Percentiles rank a stretch among this genome's conserved stretches.
Evolutionary conservation across 2,329 filamentous ascomycete species (phyloP).

Genomic region (Fusarium sp.): DNA sequence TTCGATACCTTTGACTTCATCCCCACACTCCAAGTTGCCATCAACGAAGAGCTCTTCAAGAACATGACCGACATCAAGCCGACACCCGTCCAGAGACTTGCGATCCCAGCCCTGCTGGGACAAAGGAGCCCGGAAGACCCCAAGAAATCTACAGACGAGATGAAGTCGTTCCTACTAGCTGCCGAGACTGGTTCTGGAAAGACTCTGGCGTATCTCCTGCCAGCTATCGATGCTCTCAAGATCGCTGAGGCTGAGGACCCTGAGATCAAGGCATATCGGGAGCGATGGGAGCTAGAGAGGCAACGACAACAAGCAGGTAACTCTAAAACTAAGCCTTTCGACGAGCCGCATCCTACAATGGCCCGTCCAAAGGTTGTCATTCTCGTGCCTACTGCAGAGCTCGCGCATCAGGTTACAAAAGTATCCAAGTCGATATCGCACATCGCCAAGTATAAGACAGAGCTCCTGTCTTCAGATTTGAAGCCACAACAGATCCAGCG

Average conservation of each 20-base stretch:
- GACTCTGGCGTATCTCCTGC: constrained; percentile 90
- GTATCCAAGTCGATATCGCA: constrained; percentile 87
- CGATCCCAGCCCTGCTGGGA: constrained; percentile 82
- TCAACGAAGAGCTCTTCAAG: constrained; percentile 77
- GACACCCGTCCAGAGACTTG: constrained; percentile 88
- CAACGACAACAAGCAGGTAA: constrained; percentile 62
- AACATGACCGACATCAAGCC: constrained; percentile 79
- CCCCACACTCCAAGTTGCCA: constrained; percentile 73
- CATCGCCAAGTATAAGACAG: constrained; percentile 84
- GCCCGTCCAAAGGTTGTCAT: constrained; percentile 85
- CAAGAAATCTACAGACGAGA: constrained; percentile 53
- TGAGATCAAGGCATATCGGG: constrained; percentile 65
- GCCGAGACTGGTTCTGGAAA: constrained; percentile 98
- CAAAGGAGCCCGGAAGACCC: constrained; percentile 50
- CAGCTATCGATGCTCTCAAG: constrained; percentile 86
- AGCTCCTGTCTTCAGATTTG: constrained; percentile 80
- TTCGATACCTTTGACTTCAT: constrained; percentile 86
- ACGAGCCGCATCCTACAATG: constrained; percentile 75
- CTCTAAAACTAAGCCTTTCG: constrained; percentile 69
- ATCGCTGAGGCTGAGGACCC: constrained; percentile 70
- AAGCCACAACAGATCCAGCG: constrained; percentile 82
- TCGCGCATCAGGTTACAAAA: constrained; percentile 85
- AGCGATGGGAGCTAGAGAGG: constrained; percentile 64
- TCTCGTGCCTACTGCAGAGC: constrained; percentile 89
- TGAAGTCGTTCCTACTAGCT: constrained; percentile 75